phyloP scores from a whole-genome alignment of 2,329 filamentous ascomycete genomes.

The Exophiala sp. region DNA sequence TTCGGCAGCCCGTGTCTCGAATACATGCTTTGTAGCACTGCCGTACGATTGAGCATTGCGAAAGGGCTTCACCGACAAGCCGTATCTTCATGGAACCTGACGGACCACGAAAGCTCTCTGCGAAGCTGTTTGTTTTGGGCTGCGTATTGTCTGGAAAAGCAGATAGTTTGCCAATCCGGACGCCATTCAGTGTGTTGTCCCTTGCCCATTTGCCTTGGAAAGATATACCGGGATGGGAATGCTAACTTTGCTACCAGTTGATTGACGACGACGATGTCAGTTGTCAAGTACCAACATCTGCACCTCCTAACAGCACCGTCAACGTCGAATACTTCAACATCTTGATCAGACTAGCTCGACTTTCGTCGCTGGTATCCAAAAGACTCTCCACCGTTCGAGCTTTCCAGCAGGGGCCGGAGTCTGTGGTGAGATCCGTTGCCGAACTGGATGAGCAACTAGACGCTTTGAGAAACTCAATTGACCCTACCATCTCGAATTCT shows the following conservation, averaged over 20 bases:
- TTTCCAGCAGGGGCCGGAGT: not conserved
- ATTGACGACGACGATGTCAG: conserved; percentile 10
- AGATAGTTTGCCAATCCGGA: conserved; percentile 7
- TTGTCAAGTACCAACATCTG: conserved; percentile 1
- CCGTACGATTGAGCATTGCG: not conserved
- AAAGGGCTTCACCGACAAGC: conserved; percentile 7
- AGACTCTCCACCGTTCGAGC: not conserved
- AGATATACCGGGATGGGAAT: no score
- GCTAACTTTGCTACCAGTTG: not conserved
- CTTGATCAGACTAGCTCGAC: not conserved
- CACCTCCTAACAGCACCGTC: not conserved
- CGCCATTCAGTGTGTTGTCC: not conserved
- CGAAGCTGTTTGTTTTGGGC: conserved; percentile 8
- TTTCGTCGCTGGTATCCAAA: conserved; percentile 1
- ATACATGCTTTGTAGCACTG: conserved; percentile 3
- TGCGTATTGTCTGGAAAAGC: conserved; percentile 6
- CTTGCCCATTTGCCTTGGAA: no score
- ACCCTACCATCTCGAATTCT: not conserved
- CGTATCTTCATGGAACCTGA: conserved; percentile 1
- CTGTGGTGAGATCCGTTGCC: not conserved
- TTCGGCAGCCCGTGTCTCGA: conserved; percentile 7
- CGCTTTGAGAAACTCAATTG: not conserved
- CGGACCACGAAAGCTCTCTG: not conserved
- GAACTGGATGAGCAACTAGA: conserved; percentile 3
- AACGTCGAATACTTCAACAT: conserved; percentile 1